phyloP scores from a whole-genome alignment of 1,284 basidiomycete species.

The Cutaneotrichosporon dermatis region DNA sequence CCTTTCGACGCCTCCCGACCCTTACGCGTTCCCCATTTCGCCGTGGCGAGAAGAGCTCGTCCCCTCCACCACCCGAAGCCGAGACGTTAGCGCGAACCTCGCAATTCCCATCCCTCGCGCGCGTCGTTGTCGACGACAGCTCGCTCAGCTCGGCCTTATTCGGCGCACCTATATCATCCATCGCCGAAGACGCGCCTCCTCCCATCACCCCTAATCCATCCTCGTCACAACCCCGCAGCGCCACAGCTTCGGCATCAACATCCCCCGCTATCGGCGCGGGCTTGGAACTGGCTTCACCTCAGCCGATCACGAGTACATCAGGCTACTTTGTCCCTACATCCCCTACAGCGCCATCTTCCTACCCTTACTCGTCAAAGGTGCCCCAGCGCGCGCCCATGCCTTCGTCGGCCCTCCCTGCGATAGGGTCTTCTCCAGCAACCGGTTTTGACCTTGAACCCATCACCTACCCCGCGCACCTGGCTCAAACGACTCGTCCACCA shows the following conservation, averaged over 20 bases:
- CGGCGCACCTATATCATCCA: constrained; percentile 9
- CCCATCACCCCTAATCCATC: background rate
- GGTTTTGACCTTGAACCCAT: constrained; percentile 28
- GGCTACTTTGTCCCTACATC: background rate
- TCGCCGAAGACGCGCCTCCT: constrained; percentile 8
- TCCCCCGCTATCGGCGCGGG: constrained; percentile 1
- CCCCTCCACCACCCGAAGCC: background rate
- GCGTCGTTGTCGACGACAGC: constrained; percentile 22
- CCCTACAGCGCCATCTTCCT: background rate
- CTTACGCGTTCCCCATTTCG: constrained; percentile 34
- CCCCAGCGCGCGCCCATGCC: constrained; percentile 6
- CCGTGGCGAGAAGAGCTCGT: constrained; percentile 25
- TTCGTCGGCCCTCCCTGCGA: constrained; percentile 2
- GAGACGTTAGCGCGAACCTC: constrained; percentile 7
- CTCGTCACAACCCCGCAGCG: background rate
- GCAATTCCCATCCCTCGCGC: constrained; percentile 15
- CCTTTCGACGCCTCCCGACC: constrained; percentile 33
- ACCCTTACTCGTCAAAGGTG: constrained; percentile 5
- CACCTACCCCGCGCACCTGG: constrained; percentile 30
- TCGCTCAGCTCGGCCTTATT: constrained; percentile 20
- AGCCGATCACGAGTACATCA: constrained; percentile 1
- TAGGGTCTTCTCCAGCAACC: constrained; percentile 9
- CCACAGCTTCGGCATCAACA: background rate
- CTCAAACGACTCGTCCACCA: constrained; percentile 22
- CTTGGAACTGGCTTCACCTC: constrained; percentile 4